Evolutionary conservation across 108 stramenopile genomes (phyloP), one percentile per base, ranked within the genome.

Genomic region (Fistulifera pelliculosa): DNA sequence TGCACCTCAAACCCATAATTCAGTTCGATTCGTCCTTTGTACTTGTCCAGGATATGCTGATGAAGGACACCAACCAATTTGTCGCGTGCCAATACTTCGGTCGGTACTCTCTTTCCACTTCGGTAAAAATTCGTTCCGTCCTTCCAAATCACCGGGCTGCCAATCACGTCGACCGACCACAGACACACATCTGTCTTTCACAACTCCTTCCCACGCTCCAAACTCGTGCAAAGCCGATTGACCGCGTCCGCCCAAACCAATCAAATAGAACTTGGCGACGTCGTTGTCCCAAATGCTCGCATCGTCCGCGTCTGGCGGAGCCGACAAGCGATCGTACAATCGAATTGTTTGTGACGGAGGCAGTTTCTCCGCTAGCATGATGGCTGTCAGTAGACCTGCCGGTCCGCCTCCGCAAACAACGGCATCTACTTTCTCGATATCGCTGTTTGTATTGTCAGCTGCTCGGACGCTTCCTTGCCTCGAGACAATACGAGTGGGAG

Each of bases 101-200:
- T 81, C 27, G 56, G 64, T 2, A 75, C 73, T 19, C 81, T 81
- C 27, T 51, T 14, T 58, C 56, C 16, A 35, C 31, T 49, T 74
- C 77, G 7, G 75, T 76, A 60, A 84, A 81, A n/a, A 89, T 75
- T 10, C 78, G 56, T 66, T 83, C 79, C 15, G 78, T 77, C 2
- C 76, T 27, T 82, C 81, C 21, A 62, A 70, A 1, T 65, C 54
- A 41, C 71, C 84, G 11, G 84, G 84, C 14, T 71, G 47, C 91
- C 92, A 95, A 69, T 93, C 89, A 52, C 69, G 80, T 25, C 91
- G 58, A 6, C 94, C 94, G 4, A 80, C 62, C 1, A 85, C 81
- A 40, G 75, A 69, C 11, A 70, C 72, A 52, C 79, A 77, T 51
- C 70, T 74, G 10, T 58, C 55, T 40, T 79, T 53, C 1, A 80